A percentile compares a stretch with the other conserved stretches of the same genome.
Evolutionary conservation across 2,329 filamentous ascomycete species (phyloP).

Genomic region (Purpureocillium takamizusanense): DNA sequence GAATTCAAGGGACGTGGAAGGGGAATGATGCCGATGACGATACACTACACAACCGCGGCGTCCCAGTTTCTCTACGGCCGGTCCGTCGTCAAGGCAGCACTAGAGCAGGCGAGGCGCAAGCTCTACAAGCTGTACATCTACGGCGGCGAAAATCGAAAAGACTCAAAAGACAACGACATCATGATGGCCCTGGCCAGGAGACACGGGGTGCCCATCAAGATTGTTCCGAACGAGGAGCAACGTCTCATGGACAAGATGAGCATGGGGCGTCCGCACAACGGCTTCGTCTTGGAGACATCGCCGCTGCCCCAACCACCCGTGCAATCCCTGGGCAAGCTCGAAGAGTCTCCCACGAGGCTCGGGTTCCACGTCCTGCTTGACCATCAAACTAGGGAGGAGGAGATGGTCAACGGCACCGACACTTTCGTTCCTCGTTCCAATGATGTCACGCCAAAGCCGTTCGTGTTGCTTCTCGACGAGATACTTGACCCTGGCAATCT

Average conservation of each 20-base stretch:
- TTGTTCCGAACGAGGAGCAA: slow-evolving; percentile 52
- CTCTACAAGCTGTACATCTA: slow-evolving; percentile 81
- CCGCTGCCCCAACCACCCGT: slow-evolving; percentile 68
- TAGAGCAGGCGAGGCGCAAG: slow-evolving; percentile 57
- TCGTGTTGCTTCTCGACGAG: slow-evolving; percentile 66
- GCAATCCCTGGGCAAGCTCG: slow-evolving; percentile 42
- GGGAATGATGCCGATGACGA: slow-evolving; percentile 25
- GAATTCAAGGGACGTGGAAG: slow-evolving; percentile 13
- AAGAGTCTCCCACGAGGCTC: slow-evolving; percentile 30
- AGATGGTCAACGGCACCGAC: slow-evolving; percentile 59
- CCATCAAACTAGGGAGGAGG: slow-evolving; percentile 67
- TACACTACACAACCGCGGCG: slow-evolving; percentile 66
- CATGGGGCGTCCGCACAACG: slow-evolving; percentile 77
- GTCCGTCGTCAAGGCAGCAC: slow-evolving; percentile 70
- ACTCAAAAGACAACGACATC: slow-evolving; percentile 32
- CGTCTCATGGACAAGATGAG: slow-evolving; percentile 77
- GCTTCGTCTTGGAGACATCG: slow-evolving; percentile 78
- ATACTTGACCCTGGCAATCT: slow-evolving; percentile 84
- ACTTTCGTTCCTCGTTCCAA: slow-evolving; percentile 32
- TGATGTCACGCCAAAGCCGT: slow-evolving; percentile 42
- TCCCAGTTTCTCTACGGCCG: slow-evolving; percentile 88
- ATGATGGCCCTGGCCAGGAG: slow-evolving; percentile 37
- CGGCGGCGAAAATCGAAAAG: slow-evolving; percentile 44
- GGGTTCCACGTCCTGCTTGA: slow-evolving; percentile 53
- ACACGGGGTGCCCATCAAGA: slow-evolving; percentile 43